Percentiles rank a stretch among this genome's conserved stretches.
Evolutionary conservation across 495 filamentous ascomycete species (phyloP).

Genomic region (Cercophora scortea): DNA sequence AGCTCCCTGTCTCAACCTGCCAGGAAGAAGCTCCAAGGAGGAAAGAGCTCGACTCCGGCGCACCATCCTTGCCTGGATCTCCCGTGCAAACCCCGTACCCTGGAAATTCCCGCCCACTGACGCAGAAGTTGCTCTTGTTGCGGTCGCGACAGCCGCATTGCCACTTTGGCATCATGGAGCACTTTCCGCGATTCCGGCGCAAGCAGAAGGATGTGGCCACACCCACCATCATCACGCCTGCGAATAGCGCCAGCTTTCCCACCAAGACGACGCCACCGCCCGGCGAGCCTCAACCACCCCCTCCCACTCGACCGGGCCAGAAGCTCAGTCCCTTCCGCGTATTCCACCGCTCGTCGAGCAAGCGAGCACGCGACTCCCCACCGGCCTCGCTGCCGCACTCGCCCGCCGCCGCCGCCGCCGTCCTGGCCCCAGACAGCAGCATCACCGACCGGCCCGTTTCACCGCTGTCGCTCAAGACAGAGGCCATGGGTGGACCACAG

Average conservation of each 20-base stretch:
- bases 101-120: too few relatives aligned
- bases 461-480: constrained; percentile 14
- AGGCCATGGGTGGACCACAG: constrained; percentile 2
- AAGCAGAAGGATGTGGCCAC: constrained; percentile 16
- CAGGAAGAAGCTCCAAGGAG: too few relatives aligned
- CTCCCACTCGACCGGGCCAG: constrained; percentile 13
- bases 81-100: too few relatives aligned
- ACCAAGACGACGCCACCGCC: constrained; percentile 15
- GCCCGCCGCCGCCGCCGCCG: constrained; percentile 17
- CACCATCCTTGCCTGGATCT: too few relatives aligned
- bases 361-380: constrained; percentile 36
- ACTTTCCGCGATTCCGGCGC: constrained; percentile 17
- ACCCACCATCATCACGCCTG: constrained; percentile 6
- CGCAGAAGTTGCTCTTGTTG: too few relatives aligned
- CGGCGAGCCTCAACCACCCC: constrained; percentile 8
- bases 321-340: constrained; percentile 24
- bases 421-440: constrained; percentile 10
- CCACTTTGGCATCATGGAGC: constrained; percentile 11
- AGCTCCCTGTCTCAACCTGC: too few relatives aligned
- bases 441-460: constrained; percentile 19
- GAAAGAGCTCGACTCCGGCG: too few relatives aligned
- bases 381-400: constrained; percentile 21
- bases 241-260: background rate
- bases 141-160: too few relatives aligned
- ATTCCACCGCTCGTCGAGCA: constrained; percentile 26